phyloP scores from a whole-genome alignment of 352 stramenopile genomes.

The Pythium volutum region DNA sequence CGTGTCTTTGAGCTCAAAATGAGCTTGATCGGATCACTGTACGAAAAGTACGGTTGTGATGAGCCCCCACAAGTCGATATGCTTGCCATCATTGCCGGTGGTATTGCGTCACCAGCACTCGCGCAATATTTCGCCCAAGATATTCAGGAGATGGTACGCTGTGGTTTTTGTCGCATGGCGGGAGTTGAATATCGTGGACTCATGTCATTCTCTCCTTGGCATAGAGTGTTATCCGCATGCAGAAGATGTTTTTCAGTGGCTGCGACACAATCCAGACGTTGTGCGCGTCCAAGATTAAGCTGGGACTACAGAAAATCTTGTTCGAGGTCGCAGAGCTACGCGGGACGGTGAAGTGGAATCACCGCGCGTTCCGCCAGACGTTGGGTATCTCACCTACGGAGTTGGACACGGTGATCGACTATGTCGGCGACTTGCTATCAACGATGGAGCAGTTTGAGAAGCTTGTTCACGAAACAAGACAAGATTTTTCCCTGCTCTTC shows the following conservation, averaged over 20 bases:
- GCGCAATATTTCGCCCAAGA: constrained; percentile 81
- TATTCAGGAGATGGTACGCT: constrained; percentile 72
- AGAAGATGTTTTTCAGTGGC: constrained; percentile 23
- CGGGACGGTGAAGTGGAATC: constrained; percentile 48
- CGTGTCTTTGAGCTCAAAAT: constrained; percentile 79
- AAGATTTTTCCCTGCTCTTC: constrained; percentile 65
- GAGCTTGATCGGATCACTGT: constrained; percentile 62
- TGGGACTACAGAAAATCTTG: constrained; percentile 9
- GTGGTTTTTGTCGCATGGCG: not conserved
- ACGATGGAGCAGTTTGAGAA: constrained; percentile 43
- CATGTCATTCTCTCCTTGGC: not conserved
- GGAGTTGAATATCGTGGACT: not conserved
- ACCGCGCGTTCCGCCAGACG: constrained; percentile 23
- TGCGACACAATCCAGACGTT: constrained; percentile 23
- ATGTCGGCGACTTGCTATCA: constrained; percentile 35
- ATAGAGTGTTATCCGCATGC: constrained; percentile 28
- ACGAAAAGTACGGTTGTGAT: constrained; percentile 72
- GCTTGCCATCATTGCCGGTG: constrained; percentile 54
- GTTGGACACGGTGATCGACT: constrained; percentile 37
- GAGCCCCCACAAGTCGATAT: constrained; percentile 69
- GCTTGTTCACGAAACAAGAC: constrained; percentile 45
- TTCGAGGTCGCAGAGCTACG: constrained; percentile 26
- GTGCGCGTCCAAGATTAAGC: constrained; percentile 11
- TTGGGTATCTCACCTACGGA: constrained; percentile 37
- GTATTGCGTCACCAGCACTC: constrained; percentile 57